Percentiles rank a stretch among this genome's conserved stretches.
phyloP scores from a whole-genome alignment of 2,329 filamentous ascomycete genomes.

The Pseudogymnoascus sp. region DNA sequence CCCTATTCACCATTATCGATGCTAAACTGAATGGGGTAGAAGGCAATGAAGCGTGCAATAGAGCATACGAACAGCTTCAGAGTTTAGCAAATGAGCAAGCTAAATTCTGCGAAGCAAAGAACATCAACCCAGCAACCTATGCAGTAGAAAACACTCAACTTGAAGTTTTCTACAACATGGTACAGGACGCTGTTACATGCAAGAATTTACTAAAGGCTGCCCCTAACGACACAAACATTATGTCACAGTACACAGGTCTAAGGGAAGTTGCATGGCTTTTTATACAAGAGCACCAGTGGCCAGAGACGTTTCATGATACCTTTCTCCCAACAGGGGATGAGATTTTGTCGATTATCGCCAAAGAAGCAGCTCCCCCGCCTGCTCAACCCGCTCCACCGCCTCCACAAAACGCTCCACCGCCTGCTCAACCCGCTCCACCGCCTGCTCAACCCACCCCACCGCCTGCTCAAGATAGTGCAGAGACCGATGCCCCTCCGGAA shows the following conservation, averaged over 20 bases:
- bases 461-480: neutral
- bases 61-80: neutral
- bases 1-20: neutral
- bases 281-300: neutral
- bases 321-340: neutral
- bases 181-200: too few relatives aligned
- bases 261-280: too few relatives aligned
- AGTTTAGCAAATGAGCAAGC: neutral
- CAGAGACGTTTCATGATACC: too few relatives aligned
- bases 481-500: neutral
- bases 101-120: neutral
- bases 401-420: too few relatives aligned
- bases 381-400: too few relatives aligned
- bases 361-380: too few relatives aligned
- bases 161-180: neutral
- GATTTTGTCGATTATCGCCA: too few relatives aligned
- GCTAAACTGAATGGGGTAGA: neutral
- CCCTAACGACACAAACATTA: neutral
- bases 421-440: too few relatives aligned
- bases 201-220: neutral
- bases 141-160: neutral
- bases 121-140: neutral
- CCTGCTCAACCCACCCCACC: too few relatives aligned
- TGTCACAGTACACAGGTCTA: too few relatives aligned
- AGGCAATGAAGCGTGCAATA: neutral